phyloP scores from a whole-genome alignment of 345 rosid species.

The Rhodomyrtus tomentosa region DNA sequence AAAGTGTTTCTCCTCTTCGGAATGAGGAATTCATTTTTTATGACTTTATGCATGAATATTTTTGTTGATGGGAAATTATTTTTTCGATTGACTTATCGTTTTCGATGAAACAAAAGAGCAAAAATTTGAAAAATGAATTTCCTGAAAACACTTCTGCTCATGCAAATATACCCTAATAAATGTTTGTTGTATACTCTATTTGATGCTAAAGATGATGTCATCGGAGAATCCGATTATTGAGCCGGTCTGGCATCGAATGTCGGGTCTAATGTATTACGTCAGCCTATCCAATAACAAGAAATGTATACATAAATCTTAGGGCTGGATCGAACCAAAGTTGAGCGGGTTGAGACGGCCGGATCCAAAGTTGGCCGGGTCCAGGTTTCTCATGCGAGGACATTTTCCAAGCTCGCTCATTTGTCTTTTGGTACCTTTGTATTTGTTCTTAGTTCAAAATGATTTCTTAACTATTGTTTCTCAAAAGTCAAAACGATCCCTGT shows the following conservation, averaged over 20 bases:
- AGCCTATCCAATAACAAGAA: neutral
- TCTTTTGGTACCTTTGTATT: rapidly evolving
- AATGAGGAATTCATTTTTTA: too few relatives aligned
- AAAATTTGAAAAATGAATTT: too few relatives aligned
- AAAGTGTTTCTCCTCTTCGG: too few relatives aligned
- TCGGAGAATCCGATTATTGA: neutral
- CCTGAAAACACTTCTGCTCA: too few relatives aligned
- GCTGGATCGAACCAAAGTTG: neutral
- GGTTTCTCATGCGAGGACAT: neutral
- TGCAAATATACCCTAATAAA: neutral
- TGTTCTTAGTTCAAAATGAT: neutral
- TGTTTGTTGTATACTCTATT: neutral
- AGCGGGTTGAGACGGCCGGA: neutral
- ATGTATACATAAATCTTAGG: rapidly evolving
- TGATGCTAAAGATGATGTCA: neutral
- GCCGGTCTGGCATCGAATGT: neutral
- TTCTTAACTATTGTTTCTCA: neutral
- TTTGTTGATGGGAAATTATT: too few relatives aligned
- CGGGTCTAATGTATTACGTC: neutral
- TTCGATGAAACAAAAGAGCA: too few relatives aligned
- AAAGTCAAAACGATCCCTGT: rapidly evolving
- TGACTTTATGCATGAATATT: too few relatives aligned
- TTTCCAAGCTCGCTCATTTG: neutral
- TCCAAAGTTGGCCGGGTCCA: neutral
- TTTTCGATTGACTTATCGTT: too few relatives aligned